These are phyloP conservation scores for Oryza meridionalis DNA, from an alignment of 176 grass and related monocot genomes.

Conservation along the genomic window DNA sequence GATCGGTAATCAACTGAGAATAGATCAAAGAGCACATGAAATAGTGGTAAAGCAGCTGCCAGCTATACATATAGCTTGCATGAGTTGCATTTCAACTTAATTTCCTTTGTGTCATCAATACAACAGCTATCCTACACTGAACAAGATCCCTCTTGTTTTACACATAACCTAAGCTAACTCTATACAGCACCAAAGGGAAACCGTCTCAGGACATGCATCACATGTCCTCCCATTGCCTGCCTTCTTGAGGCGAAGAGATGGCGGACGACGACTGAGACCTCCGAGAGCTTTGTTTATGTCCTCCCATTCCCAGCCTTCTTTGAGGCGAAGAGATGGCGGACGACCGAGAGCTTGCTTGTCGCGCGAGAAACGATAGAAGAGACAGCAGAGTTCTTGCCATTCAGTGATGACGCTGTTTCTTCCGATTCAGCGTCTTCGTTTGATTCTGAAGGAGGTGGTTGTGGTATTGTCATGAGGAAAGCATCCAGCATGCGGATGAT, in stretches of 20 bases:
- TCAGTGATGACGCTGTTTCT: slow-evolving; percentile 44
- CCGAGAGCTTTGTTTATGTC: slow-evolving; percentile 53
- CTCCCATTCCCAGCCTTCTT: slow-evolving; percentile 77
- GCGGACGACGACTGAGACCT: slow-evolving; percentile 77
- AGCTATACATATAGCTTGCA: slow-evolving; percentile 54
- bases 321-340: slow-evolving; percentile 92
- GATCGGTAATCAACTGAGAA: neutral
- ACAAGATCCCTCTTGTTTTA: slow-evolving; percentile 53
- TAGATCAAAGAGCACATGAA: neutral
- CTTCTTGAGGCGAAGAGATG: slow-evolving; percentile 91
- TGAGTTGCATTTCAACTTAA: slow-evolving; percentile 35
- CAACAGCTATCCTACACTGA: slow-evolving; percentile 52
- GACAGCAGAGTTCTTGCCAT: slow-evolving; percentile 58
- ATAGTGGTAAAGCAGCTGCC: slow-evolving; percentile 39
- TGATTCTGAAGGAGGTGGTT: slow-evolving; percentile 41
- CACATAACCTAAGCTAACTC: slow-evolving; percentile 59
- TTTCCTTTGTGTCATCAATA: slow-evolving; percentile 52
- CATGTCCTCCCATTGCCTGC: slow-evolving; percentile 67
- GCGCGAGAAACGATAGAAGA: slow-evolving; percentile 69
- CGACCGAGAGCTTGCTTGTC: slow-evolving; percentile 84
- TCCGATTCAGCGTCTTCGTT: slow-evolving; percentile 37
- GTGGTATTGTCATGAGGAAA: slow-evolving; percentile 69
- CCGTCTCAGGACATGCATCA: slow-evolving; percentile 55
- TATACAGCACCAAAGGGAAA: slow-evolving; percentile 53
- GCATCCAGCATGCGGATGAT: slow-evolving; percentile 93